Conservation (phyloP, 306 rosid species). For the Malus fusca region DNA sequence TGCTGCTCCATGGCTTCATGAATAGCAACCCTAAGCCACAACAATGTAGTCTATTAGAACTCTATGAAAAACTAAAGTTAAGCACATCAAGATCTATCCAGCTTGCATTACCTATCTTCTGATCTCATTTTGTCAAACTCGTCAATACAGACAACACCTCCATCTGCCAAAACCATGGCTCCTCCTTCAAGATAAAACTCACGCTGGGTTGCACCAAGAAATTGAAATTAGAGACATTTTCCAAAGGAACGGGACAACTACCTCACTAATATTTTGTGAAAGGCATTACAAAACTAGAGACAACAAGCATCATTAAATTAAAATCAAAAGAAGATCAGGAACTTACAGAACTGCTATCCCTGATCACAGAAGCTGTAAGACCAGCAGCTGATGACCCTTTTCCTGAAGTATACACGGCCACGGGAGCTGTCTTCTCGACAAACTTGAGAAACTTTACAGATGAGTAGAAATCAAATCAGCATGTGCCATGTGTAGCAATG, state of each 20-base stretch:
- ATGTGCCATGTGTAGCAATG: neutral
- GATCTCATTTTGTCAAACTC: conserved; percentile 99
- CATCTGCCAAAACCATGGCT: conserved; percentile 99
- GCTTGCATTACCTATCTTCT: conserved; percentile 75
- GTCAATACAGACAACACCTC: conserved; percentile 97
- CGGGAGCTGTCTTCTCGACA: conserved; percentile 94
- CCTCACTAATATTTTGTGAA: neutral
- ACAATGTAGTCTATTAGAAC: conserved; percentile 4
- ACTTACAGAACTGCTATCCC: conserved; percentile 80
- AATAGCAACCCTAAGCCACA: conserved; percentile 74
- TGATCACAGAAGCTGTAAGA: conserved; percentile 93
- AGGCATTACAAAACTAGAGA: conserved; percentile 11
- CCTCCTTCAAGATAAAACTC: conserved; percentile 99
- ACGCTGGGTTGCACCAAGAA: conserved; percentile 46
- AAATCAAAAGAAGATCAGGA: conserved; percentile 18
- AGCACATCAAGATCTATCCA: conserved; percentile 9
- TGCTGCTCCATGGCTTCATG: conserved; percentile 99
- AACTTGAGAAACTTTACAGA: conserved; percentile 80
- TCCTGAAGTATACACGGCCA: conserved; percentile 97
- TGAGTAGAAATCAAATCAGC: conserved; percentile 22
- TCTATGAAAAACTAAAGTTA: neutral
- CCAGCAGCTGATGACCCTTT: conserved; percentile 99
- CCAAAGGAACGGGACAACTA: conserved; percentile 1
- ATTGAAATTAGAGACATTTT: conserved; percentile 19
- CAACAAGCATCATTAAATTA: neutral